Percentiles rank a stretch among this genome's conserved stretches.
phyloP scores from a whole-genome alignment of 2,329 filamentous ascomycete species.

The Aspergillus aculeatus region DNA sequence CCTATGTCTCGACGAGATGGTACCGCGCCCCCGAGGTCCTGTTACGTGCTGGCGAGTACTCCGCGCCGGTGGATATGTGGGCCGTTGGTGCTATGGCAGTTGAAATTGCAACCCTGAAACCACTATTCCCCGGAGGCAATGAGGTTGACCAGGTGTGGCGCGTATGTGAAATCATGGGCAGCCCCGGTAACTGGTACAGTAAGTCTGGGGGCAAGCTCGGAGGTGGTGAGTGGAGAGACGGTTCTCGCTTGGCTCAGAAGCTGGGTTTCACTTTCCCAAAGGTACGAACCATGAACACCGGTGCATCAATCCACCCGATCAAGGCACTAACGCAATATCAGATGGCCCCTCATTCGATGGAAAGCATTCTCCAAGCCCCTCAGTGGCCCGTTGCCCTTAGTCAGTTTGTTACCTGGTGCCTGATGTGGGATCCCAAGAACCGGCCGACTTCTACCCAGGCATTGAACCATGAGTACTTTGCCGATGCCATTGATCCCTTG shows the following conservation, averaged over 20 bases:
- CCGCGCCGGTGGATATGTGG: constrained; percentile 97
- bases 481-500: constrained; percentile 86
- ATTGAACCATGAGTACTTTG: constrained; percentile 92
- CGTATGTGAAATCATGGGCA: constrained; percentile 98
- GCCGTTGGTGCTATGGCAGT: constrained; percentile 98
- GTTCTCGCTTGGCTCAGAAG: constrained; percentile 87
- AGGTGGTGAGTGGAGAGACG: constrained; percentile 96
- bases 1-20: constrained; percentile 97
- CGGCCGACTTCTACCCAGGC: constrained; percentile 91
- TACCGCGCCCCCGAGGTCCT: constrained; percentile 92
- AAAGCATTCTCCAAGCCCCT: constrained; percentile 83
- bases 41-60: constrained; percentile 91
- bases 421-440: constrained; percentile 97
- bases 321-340: constrained; percentile 36
- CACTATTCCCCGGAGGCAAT: constrained; percentile 93
- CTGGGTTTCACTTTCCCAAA: constrained; percentile 97
- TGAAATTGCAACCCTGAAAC: constrained; percentile 93
- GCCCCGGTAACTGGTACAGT: constrained; percentile 96
- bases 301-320: not conserved
- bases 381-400: constrained; percentile 88
- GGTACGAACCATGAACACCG: constrained; percentile 36
- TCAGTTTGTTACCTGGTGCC: constrained; percentile 95
- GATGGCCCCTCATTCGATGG: constrained; percentile 97
- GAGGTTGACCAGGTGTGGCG: constrained; percentile 99
- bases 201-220: constrained; percentile 83